phyloP scores from a whole-genome alignment of 345 rosid genomes.

The Ailanthus altissimus region DNA sequence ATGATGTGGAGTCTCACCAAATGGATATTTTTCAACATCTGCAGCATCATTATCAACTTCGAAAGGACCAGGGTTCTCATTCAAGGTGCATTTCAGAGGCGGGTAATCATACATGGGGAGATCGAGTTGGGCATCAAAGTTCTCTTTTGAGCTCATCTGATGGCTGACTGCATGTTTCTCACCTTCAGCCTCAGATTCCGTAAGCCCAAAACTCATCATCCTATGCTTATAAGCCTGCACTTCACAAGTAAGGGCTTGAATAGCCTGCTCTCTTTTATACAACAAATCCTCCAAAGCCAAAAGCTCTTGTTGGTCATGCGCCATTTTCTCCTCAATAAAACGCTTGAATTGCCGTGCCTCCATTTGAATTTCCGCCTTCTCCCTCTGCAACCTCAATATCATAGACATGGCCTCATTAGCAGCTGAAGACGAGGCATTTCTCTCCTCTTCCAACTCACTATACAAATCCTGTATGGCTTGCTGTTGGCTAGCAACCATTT shows the following conservation, averaged over 20 bases:
- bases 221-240: constrained; percentile 89
- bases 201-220: constrained; percentile 90
- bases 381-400: constrained; percentile 94
- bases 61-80: constrained; percentile 49
- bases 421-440: constrained; percentile 91
- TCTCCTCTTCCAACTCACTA: constrained; percentile 84
- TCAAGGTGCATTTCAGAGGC: constrained; percentile 68
- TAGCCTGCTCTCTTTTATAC: constrained; percentile 84
- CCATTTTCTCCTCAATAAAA: constrained; percentile 85
- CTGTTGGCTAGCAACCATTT: constrained; percentile 75
- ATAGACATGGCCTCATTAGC: constrained; percentile 98
- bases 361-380: constrained; percentile 95
- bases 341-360: constrained; percentile 92
- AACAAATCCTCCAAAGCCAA: constrained; percentile 71
- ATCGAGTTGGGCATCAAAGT: constrained; percentile 46
- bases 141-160: constrained; percentile 48
- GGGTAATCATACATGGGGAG: constrained; percentile 68
- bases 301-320: constrained; percentile 88
- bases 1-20: constrained; percentile 61
- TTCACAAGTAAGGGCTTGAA: constrained; percentile 82
- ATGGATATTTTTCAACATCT: constrained; percentile 75
- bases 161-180: constrained; percentile 46
- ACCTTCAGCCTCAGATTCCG: constrained; percentile 68
- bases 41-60: constrained; percentile 61
- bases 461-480: constrained; percentile 63